Evolutionary conservation across 2,329 filamentous ascomycete genomes (phyloP), one percentile per base, ranked within the genome.

Genomic region (Aspergillus puulaauensis): DNA sequence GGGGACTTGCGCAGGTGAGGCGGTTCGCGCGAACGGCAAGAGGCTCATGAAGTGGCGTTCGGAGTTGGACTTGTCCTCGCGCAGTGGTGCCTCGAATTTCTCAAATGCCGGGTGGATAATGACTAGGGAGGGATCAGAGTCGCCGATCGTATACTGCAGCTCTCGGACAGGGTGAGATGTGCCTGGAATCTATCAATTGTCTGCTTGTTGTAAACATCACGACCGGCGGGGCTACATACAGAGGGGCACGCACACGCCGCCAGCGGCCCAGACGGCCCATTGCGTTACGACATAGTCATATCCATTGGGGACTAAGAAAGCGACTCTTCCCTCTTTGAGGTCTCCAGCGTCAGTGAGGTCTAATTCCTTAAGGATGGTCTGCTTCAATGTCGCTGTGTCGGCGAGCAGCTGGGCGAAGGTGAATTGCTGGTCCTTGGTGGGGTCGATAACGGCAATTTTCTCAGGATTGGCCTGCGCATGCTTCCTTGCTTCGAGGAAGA

Each of bases 221-320:
- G 37, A 27, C 21, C 24, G 15, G 46, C 27, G 24, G 14, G 45
- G 50, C 41, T 39, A 62, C 71, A 52, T 74, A 78, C 76, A 79
- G 12, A 79, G 66, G 19, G 76, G 76, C 19, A 79, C 76, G 33
- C 70, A 73, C 17, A 78, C 70, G n/a, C 74, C 76, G 15, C 76
- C 76, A 4, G 75, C 73, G 11, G 75, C 75, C 76, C 76, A 78
- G 52, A 77, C 62, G 7, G 76, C 76, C 75, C 75, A 78, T 65
- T 76, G 74, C 24, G 69, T 73, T 9, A 70, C 73, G 7, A 75
- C 74, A 62, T 77, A 77, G 53, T 77, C 75, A 56, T 77, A 77
- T 41, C 75, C 74, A 60, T 74, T 74, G 1, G 75, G 75, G 9
- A 68, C 65, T 14, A 77, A 66, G 57, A 75, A 77, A 5, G 74